A percentile compares a stretch with the other conserved stretches of the same genome.
Evolutionary conservation across 1,284 basidiomycete genomes (phyloP).

Genomic region (Sphagnurus paluster): DNA sequence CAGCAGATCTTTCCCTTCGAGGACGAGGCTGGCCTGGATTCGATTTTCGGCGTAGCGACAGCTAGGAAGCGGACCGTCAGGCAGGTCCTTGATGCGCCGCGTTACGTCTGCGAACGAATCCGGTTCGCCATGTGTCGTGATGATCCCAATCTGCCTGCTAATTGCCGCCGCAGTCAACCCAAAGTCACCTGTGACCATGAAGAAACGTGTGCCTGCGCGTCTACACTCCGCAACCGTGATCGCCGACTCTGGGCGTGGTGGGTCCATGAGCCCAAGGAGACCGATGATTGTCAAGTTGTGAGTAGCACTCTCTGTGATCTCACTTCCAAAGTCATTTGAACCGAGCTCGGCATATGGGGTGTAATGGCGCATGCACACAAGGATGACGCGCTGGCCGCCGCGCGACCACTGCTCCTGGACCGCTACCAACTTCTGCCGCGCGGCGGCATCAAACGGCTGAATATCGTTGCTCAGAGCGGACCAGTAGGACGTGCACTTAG

Average conservation of each 20-base stretch:
- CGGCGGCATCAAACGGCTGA: slow-evolving; percentile 31
- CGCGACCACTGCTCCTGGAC: slow-evolving; percentile 54
- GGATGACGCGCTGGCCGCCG: slow-evolving; percentile 63
- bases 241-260: slow-evolving; percentile 53
- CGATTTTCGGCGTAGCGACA: slow-evolving; percentile 15
- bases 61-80: slow-evolving; percentile 13
- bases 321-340: slow-evolving; percentile 37
- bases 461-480: slow-evolving; percentile 32
- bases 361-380: slow-evolving; percentile 36
- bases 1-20: slow-evolving; percentile 18
- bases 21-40: slow-evolving; percentile 14
- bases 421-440: slow-evolving; percentile 28
- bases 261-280: slow-evolving; percentile 60
- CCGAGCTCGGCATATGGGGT: slow-evolving; percentile 13
- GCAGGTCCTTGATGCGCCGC: slow-evolving; percentile 26
- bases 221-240: slow-evolving; percentile 44
- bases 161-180: slow-evolving; percentile 25
- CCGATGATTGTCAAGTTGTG: slow-evolving; percentile 56
- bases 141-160: slow-evolving; percentile 48
- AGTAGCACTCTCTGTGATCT: slow-evolving; percentile 36
- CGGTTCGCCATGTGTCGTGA: slow-evolving; percentile 44
- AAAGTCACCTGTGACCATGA: slow-evolving; percentile 30
- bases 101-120: slow-evolving; percentile 37
- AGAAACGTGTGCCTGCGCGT: slow-evolving; percentile 27
- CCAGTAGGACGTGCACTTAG: slow-evolving; percentile 36